phyloP scores from a whole-genome alignment of 1,139 yeast genomes.

The Yamadazyma dendronema region DNA sequence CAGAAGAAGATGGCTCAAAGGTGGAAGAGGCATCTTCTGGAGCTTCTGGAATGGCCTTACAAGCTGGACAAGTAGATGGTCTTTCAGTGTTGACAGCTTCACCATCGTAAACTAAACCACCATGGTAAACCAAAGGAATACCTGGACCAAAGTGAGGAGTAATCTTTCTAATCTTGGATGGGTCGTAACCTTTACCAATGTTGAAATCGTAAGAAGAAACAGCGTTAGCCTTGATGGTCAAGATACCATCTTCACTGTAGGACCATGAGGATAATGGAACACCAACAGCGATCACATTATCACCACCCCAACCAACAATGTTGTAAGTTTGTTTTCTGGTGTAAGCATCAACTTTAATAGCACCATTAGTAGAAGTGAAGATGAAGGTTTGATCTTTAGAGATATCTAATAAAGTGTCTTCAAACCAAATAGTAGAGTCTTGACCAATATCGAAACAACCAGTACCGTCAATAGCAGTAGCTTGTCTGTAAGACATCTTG shows the following conservation, averaged over 20 bases:
- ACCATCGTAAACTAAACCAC: slow-evolving; percentile 15
- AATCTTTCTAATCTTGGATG: slow-evolving; percentile 11
- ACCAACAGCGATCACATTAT: slow-evolving; percentile 25
- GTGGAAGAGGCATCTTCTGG: slow-evolving; percentile 11
- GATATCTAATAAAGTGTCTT: slow-evolving; percentile 11
- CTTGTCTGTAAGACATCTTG: slow-evolving; percentile 21
- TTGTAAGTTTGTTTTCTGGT: slow-evolving; percentile 19
- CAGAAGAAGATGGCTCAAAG: slow-evolving; percentile 7
- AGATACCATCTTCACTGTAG: slow-evolving; percentile 16
- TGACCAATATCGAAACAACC: slow-evolving; percentile 27
- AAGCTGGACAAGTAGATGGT: slow-evolving; percentile 14
- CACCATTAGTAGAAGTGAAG: slow-evolving; percentile 11
- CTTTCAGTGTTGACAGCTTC: slow-evolving; percentile 13
- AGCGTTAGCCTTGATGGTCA: slow-evolving; percentile 10
- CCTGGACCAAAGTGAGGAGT: slow-evolving; percentile 15
- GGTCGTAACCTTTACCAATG: slow-evolving; percentile 18
- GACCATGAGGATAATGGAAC: slow-evolving; percentile 16
- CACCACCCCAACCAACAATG: slow-evolving; percentile 32
- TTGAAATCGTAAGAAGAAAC: slow-evolving; percentile 12
- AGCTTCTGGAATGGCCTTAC: slow-evolving; percentile 10
- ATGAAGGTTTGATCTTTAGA: slow-evolving; percentile 14
- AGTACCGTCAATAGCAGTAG: slow-evolving; percentile 21
- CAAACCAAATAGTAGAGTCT: slow-evolving; percentile 17
- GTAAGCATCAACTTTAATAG: slow-evolving; percentile 14
- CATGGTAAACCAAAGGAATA: slow-evolving; percentile 12